A percentile compares a stretch with the other conserved stretches of the same genome.
Evolutionary conservation across 2,329 filamentous ascomycete genomes (phyloP).

Genomic region (Ascochyta fabae): DNA sequence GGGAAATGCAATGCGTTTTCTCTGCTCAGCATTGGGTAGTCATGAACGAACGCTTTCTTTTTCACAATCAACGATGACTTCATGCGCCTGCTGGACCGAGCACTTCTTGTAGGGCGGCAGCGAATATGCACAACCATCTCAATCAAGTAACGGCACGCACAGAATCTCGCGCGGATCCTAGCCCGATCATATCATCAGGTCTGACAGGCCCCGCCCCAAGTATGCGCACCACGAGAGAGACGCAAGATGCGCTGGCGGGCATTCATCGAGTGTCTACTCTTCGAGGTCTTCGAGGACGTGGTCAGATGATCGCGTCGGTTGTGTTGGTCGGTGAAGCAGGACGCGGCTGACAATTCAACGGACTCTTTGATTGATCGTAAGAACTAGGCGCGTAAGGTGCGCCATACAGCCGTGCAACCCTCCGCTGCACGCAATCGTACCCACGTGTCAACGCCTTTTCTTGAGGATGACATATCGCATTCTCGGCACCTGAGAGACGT

Average conservation of each 20-base stretch:
- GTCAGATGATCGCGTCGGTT: conserved; percentile 12
- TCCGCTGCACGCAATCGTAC: conserved; percentile 22
- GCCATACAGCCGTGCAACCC: conserved; percentile 20
- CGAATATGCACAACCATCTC: conserved; percentile 22
- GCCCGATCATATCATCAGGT: conserved; percentile 14
- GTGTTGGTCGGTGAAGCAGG: conserved; percentile 14
- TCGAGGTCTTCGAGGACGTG: background rate
- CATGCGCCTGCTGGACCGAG: background rate
- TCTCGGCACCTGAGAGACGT: conserved; percentile 1
- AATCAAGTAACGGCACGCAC: conserved; percentile 24
- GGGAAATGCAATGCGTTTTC: background rate
- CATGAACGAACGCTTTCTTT: background rate
- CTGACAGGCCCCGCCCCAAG: conserved; percentile 11
- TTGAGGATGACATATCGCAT: conserved; percentile 20
- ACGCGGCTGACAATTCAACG: conserved; percentile 17
- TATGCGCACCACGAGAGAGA: conserved; percentile 8
- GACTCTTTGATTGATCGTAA: conserved; percentile 9
- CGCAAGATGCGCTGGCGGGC: conserved; percentile 21
- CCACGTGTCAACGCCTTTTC: conserved; percentile 27
- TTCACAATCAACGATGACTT: conserved; percentile 7
- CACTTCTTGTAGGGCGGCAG: conserved; percentile 3
- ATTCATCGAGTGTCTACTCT: background rate
- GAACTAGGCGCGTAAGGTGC: conserved; percentile 11
- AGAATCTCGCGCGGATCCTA: conserved; percentile 17
- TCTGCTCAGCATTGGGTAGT: background rate